Base-by-base conservation (phyloP, 169 alveolate genomes). In the Plasmodium gonderi region DNA sequence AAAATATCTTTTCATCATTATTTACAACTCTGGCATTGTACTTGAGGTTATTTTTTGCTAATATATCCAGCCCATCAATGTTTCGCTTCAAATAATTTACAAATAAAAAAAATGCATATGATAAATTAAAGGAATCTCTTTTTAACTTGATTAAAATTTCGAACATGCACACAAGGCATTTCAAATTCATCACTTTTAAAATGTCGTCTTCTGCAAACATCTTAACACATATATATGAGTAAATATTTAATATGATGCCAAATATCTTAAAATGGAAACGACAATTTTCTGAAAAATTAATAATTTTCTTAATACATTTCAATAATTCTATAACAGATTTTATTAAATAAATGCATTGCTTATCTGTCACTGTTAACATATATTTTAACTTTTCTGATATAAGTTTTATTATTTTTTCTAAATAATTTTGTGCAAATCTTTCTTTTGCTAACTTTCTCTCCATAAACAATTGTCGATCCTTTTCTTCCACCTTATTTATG, bases 101-200 rank as follows among this genome's bases (percentile, higher is more conserved):
- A 75, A 74, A 85, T 74, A 60, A 51, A 85, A 76, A 75, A 85
- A 85, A 76, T 4, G 47, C 92, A 33, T 76, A 72, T 5, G 89
- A 75, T 23, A 85, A n/a, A 45, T 85, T 75, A 44, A 85, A 85
- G 2, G 51, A 51, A 33, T 85, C n/a, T 40, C 33, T 85, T 36
- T 45, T 76, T 33, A 85, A 17, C 47, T 54, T 54, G 33, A 54
- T 75, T 75, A 85, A 33, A 23, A 85, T 75, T 85, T 85, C 80
- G 47, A 75, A 85, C 79, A 85, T 36, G 8, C 77, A 75, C 11
- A 85, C 92, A 60, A 85, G 68, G 67, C 92, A 85, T 45, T 85
- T 85, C 67, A 85, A 74, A 51, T 17, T 75, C 3, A 65, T 65
- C 29, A 85, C 67, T 74, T 75, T 76, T 38, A 85, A 40, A 33